These are phyloP conservation scores for Trichopus zeylanicus DNA, from an alignment of 116 monocot species.

Conservation along the genomic window DNA sequence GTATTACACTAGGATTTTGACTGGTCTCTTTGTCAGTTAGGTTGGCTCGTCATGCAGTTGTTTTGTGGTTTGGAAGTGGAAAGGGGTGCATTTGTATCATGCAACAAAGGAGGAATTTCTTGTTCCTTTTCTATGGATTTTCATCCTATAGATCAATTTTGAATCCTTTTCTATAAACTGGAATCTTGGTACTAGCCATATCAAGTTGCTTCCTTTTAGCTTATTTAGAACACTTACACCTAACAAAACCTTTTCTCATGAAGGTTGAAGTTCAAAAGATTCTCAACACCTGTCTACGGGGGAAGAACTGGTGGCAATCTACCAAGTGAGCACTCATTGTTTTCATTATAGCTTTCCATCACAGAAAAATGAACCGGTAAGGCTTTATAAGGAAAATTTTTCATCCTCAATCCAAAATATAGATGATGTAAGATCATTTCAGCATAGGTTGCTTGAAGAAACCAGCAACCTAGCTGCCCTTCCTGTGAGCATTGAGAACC, in stretches of 20 bases:
- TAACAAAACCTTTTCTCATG: not conserved
- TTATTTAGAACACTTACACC: not conserved
- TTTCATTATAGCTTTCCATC: not conserved
- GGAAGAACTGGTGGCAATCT: constrained; percentile 15
- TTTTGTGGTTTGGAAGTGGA: no score
- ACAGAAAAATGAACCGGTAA: not conserved
- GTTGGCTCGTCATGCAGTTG: no score
- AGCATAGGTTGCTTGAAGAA: constrained; percentile 50
- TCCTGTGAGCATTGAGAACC: constrained; percentile 17
- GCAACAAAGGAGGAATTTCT: no score
- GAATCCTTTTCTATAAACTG: no score
- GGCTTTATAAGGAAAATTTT: not conserved
- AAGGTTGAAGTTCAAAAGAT: constrained; percentile 15
- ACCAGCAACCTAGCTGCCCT: constrained; percentile 49
- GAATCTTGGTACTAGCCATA: no score
- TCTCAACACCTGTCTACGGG: constrained; percentile 6
- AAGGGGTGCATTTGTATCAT: no score
- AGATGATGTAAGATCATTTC: constrained; percentile 9
- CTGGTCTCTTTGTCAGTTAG: no score
- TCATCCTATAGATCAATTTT: no score
- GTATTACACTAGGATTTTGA: no score
- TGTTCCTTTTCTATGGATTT: no score
- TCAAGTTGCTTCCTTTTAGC: not conserved
- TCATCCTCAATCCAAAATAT: not conserved
- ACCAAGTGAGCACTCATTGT: constrained; percentile 14